These are phyloP conservation scores for Penicillium parvum DNA, from an alignment of 495 filamentous ascomycete genomes.

Conservation along the genomic window DNA sequence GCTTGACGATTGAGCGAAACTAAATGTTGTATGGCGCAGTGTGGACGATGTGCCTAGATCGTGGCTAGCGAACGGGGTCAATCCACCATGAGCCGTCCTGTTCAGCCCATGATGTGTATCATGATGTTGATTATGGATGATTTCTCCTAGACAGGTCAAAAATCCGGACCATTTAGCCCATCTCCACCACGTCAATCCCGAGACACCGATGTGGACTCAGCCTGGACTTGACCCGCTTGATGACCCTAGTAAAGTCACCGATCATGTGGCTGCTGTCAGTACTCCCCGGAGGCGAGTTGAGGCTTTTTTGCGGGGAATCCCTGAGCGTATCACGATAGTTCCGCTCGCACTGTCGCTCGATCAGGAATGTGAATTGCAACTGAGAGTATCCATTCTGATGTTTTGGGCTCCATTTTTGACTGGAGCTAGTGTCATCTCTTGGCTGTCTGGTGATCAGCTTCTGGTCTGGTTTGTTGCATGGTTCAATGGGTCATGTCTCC, in stretches of 20 bases:
- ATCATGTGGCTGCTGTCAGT: conserved; percentile 16
- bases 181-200: conserved; percentile 3
- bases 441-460: conserved; percentile 18
- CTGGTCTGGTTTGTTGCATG: conserved; percentile 15
- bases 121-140: too few relatives aligned
- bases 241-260: conserved; percentile 9
- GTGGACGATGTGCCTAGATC: conserved; percentile 28
- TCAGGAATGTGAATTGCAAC: conserved; percentile 26
- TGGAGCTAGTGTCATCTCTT: conserved; percentile 11
- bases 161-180: too few relatives aligned
- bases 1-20: conserved; percentile 18
- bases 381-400: too few relatives aligned
- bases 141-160: too few relatives aligned
- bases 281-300: conserved; percentile 9
- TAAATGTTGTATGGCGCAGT: conserved; percentile 9
- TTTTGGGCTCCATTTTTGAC: conserved; percentile 13
- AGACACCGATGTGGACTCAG: conserved; percentile 5
- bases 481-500: conserved; percentile 12
- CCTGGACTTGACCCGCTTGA: conserved; percentile 9
- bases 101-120: conserved; percentile 12
- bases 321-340: conserved; percentile 27
- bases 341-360: conserved; percentile 14
- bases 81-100: conserved; percentile 8
- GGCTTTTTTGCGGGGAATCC: conserved; percentile 31
- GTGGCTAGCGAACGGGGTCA: conserved; percentile 13